These are phyloP conservation scores for Zygosaccharomyces bisporus DNA, from an alignment of 805 yeast species.

Conservation along the genomic window DNA sequence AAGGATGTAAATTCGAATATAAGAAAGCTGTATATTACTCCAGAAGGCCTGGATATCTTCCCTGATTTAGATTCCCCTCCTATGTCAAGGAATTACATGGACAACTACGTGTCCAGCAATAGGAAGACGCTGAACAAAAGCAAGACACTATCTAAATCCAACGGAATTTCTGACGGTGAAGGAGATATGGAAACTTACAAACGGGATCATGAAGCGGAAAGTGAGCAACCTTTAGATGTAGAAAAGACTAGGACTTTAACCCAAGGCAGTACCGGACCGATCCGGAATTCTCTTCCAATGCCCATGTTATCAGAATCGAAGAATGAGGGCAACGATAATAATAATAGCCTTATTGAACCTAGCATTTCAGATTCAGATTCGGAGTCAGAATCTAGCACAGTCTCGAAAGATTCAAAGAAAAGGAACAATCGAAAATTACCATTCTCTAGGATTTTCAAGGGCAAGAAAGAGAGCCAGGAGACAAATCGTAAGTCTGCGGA, in stretches of 20 bases:
- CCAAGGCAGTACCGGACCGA: neutral
- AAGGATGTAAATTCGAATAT: slow-evolving; percentile 15
- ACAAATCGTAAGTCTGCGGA: slow-evolving; percentile 7
- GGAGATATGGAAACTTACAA: slow-evolving; percentile 5
- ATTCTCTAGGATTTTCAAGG: slow-evolving; percentile 27
- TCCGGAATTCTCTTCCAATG: neutral
- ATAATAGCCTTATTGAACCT: neutral
- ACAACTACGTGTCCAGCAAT: slow-evolving; percentile 12
- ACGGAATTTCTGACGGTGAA: slow-evolving; percentile 3
- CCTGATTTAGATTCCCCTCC: slow-evolving; percentile 33
- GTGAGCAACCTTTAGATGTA: neutral
- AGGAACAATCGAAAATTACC: slow-evolving; percentile 19
- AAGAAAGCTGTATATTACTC: slow-evolving; percentile 17
- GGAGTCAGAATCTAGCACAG: slow-evolving; percentile 13
- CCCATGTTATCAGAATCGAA: slow-evolving; percentile 1
- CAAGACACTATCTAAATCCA: slow-evolving; percentile 1
- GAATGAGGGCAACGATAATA: neutral
- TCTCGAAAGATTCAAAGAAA: slow-evolving; percentile 11
- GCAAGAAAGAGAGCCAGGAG: slow-evolving; percentile 16
- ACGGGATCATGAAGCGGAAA: slow-evolving; percentile 1
- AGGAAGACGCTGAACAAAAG: slow-evolving; percentile 7
- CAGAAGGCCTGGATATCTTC: slow-evolving; percentile 23
- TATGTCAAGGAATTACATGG: slow-evolving; percentile 24
- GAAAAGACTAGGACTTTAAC: slow-evolving; percentile 1
- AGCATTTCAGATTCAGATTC: slow-evolving; percentile 15